These are phyloP conservation scores for Talaromyces adpressus DNA, from an alignment of 495 filamentous ascomycete species.

Conservation along the genomic window DNA sequence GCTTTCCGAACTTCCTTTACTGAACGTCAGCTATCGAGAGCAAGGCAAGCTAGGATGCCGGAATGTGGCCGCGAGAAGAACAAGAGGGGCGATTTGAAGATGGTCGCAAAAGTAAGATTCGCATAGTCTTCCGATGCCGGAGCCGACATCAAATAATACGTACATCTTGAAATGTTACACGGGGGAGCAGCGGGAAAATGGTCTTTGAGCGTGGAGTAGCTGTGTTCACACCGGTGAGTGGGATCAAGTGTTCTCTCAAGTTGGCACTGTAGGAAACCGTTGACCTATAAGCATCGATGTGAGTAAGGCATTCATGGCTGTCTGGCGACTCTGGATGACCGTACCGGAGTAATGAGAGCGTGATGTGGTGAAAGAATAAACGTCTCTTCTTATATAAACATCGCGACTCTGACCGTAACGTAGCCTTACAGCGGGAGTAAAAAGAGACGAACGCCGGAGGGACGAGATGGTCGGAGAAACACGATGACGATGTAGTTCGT, in stretches of 20 bases:
- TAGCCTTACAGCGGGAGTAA: neutral
- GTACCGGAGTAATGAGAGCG: neutral
- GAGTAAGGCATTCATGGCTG: neutral
- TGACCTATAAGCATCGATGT: neutral
- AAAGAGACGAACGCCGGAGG: neutral
- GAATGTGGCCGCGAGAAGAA: neutral
- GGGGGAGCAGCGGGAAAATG: neutral
- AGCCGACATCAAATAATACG: neutral
- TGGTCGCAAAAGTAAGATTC: neutral
- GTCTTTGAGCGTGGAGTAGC: neutral
- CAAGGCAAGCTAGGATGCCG: neutral
- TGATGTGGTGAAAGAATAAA: neutral
- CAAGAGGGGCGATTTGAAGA: neutral
- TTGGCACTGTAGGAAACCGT: neutral
- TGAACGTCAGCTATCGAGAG: constrained; percentile 1
- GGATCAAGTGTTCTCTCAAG: neutral
- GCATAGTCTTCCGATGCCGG: neutral
- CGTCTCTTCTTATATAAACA: constrained; percentile 3
- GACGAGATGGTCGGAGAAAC: neutral
- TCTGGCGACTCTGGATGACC: neutral
- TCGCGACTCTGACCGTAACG: neutral
- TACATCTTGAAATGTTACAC: constrained; percentile 4
- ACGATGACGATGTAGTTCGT: neutral
- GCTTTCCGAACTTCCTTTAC: constrained; percentile 97
- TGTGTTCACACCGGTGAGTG: neutral